These are phyloP conservation scores for Lophiotrema nucula DNA, from an alignment of 495 filamentous ascomycete genomes.

Conservation along the genomic window DNA sequence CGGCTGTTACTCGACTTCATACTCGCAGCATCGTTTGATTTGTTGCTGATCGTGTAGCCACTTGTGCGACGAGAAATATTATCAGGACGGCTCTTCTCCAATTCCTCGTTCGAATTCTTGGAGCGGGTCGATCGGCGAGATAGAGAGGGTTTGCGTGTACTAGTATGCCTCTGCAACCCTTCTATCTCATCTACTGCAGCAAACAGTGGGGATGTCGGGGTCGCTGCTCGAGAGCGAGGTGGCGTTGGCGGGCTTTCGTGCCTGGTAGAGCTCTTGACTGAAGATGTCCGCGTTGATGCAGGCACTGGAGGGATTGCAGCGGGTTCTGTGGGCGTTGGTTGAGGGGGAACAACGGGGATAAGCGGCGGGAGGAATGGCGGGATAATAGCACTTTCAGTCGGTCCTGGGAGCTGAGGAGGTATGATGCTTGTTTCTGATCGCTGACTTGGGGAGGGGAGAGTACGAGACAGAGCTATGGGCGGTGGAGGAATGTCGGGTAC, in stretches of 20 bases:
- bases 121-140: slow-evolving; percentile 21
- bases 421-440: background rate
- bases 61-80: slow-evolving; percentile 18
- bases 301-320: background rate
- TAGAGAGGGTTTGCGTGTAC: slow-evolving; percentile 4
- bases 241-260: background rate
- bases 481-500: background rate
- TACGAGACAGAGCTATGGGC: background rate
- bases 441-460: background rate
- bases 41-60: slow-evolving; percentile 21
- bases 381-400: slow-evolving; percentile 13
- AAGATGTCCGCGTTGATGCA: slow-evolving; percentile 4
- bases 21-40: background rate
- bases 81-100: background rate
- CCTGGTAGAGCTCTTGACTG: background rate
- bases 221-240: slow-evolving; percentile 12
- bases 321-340: background rate
- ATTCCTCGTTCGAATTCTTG: slow-evolving; percentile 12
- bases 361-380: background rate
- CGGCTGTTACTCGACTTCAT: background rate
- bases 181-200: slow-evolving; percentile 31
- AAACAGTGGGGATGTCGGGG: slow-evolving; percentile 31
- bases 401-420: background rate
- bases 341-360: background rate
- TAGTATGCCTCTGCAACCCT: slow-evolving; percentile 7